These are phyloP conservation scores for Ustilago cynodontis DNA, from an alignment of 1,284 basidiomycete genomes.

Conservation along the genomic window DNA sequence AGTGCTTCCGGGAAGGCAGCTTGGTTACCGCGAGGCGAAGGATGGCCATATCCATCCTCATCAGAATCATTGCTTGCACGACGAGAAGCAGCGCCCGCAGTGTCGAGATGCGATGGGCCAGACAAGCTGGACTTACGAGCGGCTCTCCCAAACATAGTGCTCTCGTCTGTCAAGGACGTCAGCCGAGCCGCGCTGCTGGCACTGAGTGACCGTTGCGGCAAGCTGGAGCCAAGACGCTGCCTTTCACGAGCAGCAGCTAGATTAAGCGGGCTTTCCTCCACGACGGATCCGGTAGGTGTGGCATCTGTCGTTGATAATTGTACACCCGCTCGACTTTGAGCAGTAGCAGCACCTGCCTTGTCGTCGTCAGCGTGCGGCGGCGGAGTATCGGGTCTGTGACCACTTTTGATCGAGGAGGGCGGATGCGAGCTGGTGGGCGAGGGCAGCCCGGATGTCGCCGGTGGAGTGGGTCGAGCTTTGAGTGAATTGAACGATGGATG, in stretches of 20 bases:
- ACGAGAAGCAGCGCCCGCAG: conserved; percentile 5
- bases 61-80: conserved; percentile 36
- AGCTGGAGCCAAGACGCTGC: conserved; percentile 29
- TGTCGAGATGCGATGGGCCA: conserved; percentile 19
- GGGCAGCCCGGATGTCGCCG: conserved; percentile 51
- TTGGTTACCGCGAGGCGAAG: conserved; percentile 36
- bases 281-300: conserved; percentile 36
- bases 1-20: conserved; percentile 1
- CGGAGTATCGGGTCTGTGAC: conserved; percentile 31
- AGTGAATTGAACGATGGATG: conserved; percentile 62
- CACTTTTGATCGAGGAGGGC: conserved; percentile 44
- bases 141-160: conserved; percentile 48
- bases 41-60: conserved; percentile 59
- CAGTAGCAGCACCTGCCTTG: not conserved
- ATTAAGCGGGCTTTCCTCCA: conserved; percentile 47
- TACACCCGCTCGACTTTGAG: not conserved
- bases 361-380: conserved; percentile 1
- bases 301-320: conserved; percentile 25
- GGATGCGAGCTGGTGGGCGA: conserved; percentile 49
- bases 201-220: conserved; percentile 45
- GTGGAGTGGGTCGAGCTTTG: conserved; percentile 59
- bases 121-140: conserved; percentile 22
- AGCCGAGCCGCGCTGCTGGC: conserved; percentile 43
- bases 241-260: conserved; percentile 48
- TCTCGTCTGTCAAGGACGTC: conserved; percentile 47